Percentiles rank a stretch among this genome's conserved stretches.
Evolutionary conservation across 225 moss, liverwort and hornwort genomes (phyloP).

Genomic region (Physcomitrellopsis africana): DNA sequence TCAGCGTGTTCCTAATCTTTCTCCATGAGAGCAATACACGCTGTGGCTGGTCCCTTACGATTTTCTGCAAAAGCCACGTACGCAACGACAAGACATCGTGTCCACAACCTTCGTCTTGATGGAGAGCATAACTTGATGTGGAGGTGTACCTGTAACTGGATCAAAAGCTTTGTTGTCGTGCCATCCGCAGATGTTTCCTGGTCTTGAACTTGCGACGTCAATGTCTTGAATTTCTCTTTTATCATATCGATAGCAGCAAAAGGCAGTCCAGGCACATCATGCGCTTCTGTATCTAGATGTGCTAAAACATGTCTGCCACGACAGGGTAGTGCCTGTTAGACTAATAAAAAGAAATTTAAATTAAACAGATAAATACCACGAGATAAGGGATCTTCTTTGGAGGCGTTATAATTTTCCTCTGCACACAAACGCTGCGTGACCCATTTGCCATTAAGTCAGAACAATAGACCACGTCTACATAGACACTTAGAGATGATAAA

Average conservation of each 20-base stretch:
- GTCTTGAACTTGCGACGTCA: slow-evolving; percentile 73
- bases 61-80: slow-evolving; percentile 20
- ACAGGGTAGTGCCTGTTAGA: slow-evolving; percentile 12
- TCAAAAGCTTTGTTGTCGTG: slow-evolving; percentile 88
- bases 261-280: slow-evolving; percentile 83
- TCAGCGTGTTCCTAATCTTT: slow-evolving; percentile 20
- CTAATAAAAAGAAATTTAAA: too few species aligned
- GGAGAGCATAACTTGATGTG: slow-evolving; percentile 4
- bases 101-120: slow-evolving; percentile 15
- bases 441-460: slow-evolving; percentile 10
- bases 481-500: background rate
- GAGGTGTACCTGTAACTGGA: slow-evolving; percentile 69
- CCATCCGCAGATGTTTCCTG: slow-evolving; percentile 85
- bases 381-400: background rate
- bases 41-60: slow-evolving; percentile 4
- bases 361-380: too few species aligned
- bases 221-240: slow-evolving; percentile 70
- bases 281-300: slow-evolving; percentile 75
- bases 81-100: slow-evolving; percentile 9
- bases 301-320: slow-evolving; percentile 68
- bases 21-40: slow-evolving; percentile 20
- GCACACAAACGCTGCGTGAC: background rate
- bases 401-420: slow-evolving; percentile 13
- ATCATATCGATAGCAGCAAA: slow-evolving; percentile 72
- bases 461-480: slow-evolving; percentile 9